Evolutionary conservation across 768 basidiomycete species (phyloP), one percentile per base, ranked within the genome.

Genomic region (Suillus subaureus): DNA sequence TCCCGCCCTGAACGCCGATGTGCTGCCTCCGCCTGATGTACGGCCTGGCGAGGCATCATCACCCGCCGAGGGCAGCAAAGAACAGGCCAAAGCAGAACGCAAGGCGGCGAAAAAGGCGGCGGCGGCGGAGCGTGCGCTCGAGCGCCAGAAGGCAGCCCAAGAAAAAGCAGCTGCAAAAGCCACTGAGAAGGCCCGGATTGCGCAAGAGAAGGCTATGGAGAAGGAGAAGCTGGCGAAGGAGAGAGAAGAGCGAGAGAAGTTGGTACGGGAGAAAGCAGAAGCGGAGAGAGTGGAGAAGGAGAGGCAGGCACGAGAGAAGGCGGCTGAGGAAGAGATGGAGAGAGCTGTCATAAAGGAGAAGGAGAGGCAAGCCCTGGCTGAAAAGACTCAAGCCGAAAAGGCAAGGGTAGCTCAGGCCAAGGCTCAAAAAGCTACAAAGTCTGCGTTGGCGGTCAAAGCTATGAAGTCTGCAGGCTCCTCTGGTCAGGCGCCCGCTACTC

Each of bases 21-120:
- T 61, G 8, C 51, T 65, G 23, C 62, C 67, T 52, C 56, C 64
- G 13, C 47, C 70, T 63, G 78, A 75, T 61, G 76, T 74, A 16
- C 75, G 69, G 61, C 64, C 37, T 33, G 33, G 28, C 43, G 75
- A 70, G 9, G 23, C n/a, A n/a, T 71, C 77, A 52, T 76, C 76
- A 45, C 65, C 76, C 21, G 73, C 77, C 54, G 73, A 78, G 61
- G 73, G 75, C 64, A 71, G 73, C 66, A 83, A 87, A 65, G 79
- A 79, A 18, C 82, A 82, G 67, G 85, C 83, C 67, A 91, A 87
- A 70, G 82, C 83, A 1, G 85, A 87, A 51, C 85, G 85, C 54
- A 89, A 87, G 68, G 87, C 87, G 39, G 85, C 83, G 21, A 91
- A 87, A 79, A 89, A 88, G 70, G 86, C 82, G 13, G 86, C 82